These are phyloP conservation scores for Begonia fuchsioides DNA, from an alignment of 306 rosid species.

Conservation along the genomic window DNA sequence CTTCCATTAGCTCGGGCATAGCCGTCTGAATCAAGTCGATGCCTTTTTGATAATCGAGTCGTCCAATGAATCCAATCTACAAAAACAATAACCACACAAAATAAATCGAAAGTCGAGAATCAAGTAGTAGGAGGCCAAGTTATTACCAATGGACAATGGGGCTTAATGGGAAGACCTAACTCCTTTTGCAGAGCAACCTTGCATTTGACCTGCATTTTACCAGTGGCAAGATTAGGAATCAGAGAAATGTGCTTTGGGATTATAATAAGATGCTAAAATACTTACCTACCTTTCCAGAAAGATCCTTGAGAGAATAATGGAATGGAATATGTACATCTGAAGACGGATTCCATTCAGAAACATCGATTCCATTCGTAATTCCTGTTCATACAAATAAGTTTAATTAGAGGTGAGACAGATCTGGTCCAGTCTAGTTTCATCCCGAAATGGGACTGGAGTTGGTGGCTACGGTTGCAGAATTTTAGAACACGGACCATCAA, in stretches of 20 bases:
- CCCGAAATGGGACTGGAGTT: no score
- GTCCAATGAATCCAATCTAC: slow-evolving; percentile 84
- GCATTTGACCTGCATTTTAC: slow-evolving; percentile 41
- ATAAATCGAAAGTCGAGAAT: slow-evolving; percentile 7
- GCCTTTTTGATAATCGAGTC: slow-evolving; percentile 86
- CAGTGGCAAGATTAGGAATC: slow-evolving; percentile 3
- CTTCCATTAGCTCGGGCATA: slow-evolving; percentile 52
- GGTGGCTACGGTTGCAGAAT: no score
- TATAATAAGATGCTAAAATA: slow-evolving; percentile 1
- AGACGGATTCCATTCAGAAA: slow-evolving; percentile 68
- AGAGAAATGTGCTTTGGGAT: slow-evolving; percentile 9
- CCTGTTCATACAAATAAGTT: slow-evolving; percentile 22
- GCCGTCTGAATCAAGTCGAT: slow-evolving; percentile 55
- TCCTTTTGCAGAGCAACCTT: slow-evolving; percentile 70
- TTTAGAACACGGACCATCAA: no score
- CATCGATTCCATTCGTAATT: slow-evolving; percentile 77
- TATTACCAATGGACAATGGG: slow-evolving; percentile 66
- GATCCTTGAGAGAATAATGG: slow-evolving; percentile 50
- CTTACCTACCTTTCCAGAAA: slow-evolving; percentile 56
- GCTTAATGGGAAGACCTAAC: slow-evolving; percentile 59
- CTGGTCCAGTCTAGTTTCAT: no score
- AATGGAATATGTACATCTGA: slow-evolving; percentile 45
- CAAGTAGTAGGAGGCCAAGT: neutral
- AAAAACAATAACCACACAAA: slow-evolving; percentile 13
- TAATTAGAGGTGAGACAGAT: no score